Conservation (phyloP, 75 land plant genomes). For the Adiantum capillusveneris region DNA sequence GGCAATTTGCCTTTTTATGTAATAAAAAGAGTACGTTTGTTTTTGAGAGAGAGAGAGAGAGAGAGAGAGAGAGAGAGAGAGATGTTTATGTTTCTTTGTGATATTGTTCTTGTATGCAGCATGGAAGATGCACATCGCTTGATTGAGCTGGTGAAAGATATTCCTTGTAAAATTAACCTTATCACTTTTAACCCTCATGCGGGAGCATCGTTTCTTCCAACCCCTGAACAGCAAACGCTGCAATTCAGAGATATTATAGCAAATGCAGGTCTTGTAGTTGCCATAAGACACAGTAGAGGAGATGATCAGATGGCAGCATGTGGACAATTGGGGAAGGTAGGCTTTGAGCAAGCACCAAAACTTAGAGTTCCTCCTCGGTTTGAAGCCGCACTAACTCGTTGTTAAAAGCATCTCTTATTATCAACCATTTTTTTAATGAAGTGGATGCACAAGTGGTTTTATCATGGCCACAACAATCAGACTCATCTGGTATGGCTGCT, state of each 20-base stretch:
- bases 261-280: constrained; percentile 60
- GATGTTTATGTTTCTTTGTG: background rate
- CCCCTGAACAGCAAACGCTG: constrained; percentile 57
- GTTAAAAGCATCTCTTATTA: background rate
- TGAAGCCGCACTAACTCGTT: constrained; percentile 6
- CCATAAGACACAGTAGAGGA: constrained; percentile 71
- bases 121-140: constrained; percentile 82
- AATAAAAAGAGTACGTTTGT: no score
- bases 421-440: background rate
- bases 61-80: background rate
- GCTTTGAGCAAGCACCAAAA: constrained; percentile 43
- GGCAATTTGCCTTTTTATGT: no score
- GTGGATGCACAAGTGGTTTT: no score
- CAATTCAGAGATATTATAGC: constrained; percentile 70
- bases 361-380: constrained; percentile 47
- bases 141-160: constrained; percentile 60
- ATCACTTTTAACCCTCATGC: constrained; percentile 81
- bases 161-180: constrained; percentile 95
- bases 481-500: no score
- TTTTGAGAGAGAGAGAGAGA: no score
- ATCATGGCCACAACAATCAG: no score
- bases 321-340: constrained; percentile 84
- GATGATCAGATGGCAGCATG: constrained; percentile 97
- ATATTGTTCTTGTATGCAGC: constrained; percentile 28
- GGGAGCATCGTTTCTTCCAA: constrained; percentile 70